Evolutionary conservation across 2,329 filamentous ascomycete species (phyloP), one percentile per base, ranked within the genome.

Genomic region (Fusarium devonianum): DNA sequence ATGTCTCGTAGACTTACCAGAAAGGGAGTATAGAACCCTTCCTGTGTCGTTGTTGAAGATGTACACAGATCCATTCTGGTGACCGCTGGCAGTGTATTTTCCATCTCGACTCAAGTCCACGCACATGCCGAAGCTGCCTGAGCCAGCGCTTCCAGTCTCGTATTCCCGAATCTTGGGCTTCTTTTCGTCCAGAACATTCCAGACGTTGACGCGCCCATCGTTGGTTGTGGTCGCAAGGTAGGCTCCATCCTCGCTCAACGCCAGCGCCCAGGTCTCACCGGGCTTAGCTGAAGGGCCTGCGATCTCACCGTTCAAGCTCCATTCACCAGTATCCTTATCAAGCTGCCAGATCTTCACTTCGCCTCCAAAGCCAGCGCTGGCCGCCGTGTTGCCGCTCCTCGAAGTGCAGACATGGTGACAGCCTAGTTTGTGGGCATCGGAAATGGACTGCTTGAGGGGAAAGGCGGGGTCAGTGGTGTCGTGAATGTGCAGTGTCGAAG

Each of bases 21-120:
- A 87, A 17, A 99, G 78, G 7, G 91, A 94, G 72, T 96, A 93
- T 10, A 90, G 79, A 63, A 99, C 84, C 43, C 90, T 84, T 4
- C 90, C 90, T 1, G 89, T 91, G 62, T 92, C 87, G 66, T 96
- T 97, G 76, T 92, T 92, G 79, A 97, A 99, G 54, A 99, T 85
- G 74, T 97, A 97, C 56, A 97, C 83, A 10, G 86, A 87, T 12
- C 94, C 94, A 65, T 89, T 96, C 70, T 96, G 89, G 73, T 99
- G 93, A 0, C 94, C 94, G 41, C 89, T 95, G 4, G 92, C 93
- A 21, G 92, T 95, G 71, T 91, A 88, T 56, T 84, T 86, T 42
- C 92, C 93, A 70, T 99, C 89, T 14, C 76, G 73, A 62, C 83
- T 86, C 69, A 97, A 73, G 69, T 94, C 92, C 53, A 99, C 86